Conservation (phyloP, 176 grass and related monocot genomes). For the Zoysia japonica region DNA sequence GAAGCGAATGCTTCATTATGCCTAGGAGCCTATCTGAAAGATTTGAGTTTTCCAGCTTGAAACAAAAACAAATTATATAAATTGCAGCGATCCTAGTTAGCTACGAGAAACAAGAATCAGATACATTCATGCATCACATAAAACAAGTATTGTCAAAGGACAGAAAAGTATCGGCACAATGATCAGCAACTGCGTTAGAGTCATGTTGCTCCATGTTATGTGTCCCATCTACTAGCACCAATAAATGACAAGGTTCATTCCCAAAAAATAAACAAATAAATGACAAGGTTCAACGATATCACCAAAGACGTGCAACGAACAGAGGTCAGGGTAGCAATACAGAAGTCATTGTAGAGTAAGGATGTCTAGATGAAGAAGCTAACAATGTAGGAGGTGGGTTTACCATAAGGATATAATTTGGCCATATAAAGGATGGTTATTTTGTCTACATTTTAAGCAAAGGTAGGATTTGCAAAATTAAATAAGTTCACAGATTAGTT, state of each 20-base stretch:
- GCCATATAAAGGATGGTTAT: background rate
- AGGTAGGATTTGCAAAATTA: background rate
- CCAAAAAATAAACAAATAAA: background rate
- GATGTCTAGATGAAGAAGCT: background rate
- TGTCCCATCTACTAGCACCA: background rate
- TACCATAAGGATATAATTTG: background rate
- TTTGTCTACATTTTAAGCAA: background rate
- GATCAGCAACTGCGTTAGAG: background rate
- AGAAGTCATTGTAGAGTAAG: background rate
- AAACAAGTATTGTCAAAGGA: background rate
- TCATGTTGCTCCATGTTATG: background rate
- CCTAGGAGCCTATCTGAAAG: background rate
- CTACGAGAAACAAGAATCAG: background rate
- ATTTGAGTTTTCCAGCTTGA: background rate
- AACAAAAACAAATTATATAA: background rate
- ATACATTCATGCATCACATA: background rate
- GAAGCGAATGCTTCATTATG: background rate
- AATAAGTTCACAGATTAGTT: background rate
- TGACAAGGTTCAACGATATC: background rate
- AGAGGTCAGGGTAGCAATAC: background rate
- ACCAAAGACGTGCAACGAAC: background rate
- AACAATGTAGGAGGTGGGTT: background rate
- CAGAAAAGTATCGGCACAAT: background rate
- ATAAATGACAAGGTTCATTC: background rate
- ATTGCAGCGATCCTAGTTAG: background rate